Percentiles rank a stretch among this genome's conserved stretches.
These are phyloP conservation scores for Xylaria intraflava DNA, from an alignment of 495 filamentous ascomycete genomes.

Conservation along the genomic window DNA sequence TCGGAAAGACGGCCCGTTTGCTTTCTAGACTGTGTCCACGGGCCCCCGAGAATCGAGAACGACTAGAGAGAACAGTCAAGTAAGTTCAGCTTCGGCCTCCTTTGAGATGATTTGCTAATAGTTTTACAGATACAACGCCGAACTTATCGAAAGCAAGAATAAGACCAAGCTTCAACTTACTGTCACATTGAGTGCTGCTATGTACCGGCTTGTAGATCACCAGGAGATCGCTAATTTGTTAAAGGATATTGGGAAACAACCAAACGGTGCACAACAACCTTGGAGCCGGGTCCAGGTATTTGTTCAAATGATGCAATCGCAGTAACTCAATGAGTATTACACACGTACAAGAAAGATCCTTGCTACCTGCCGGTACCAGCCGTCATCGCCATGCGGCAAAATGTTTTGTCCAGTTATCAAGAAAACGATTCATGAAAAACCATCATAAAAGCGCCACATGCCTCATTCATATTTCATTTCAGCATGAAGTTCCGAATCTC, in stretches of 20 bases:
- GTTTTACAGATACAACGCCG: constrained; percentile 23
- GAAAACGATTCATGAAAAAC: background rate
- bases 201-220: constrained; percentile 16
- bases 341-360: background rate
- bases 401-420: background rate
- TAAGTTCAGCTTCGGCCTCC: constrained; percentile 10
- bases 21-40: constrained; percentile 30
- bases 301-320: constrained; percentile 17
- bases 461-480: background rate
- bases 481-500: background rate
- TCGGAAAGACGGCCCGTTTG: constrained; percentile 32
- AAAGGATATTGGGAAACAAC: constrained; percentile 24
- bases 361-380: background rate
- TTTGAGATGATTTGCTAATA: background rate
- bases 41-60: constrained; percentile 19
- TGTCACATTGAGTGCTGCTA: constrained; percentile 22
- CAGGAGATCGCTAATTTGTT: constrained; percentile 24
- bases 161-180: constrained; percentile 27
- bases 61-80: constrained; percentile 25
- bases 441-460: background rate
- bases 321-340: background rate
- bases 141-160: constrained; percentile 18
- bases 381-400: background rate
- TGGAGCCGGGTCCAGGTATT: constrained; percentile 17
- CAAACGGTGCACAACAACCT: constrained; percentile 19